Evolutionary conservation across 1,139 yeast genomes (phyloP), one percentile per base, ranked within the genome.

Genomic region (Taiozyma sp.): DNA sequence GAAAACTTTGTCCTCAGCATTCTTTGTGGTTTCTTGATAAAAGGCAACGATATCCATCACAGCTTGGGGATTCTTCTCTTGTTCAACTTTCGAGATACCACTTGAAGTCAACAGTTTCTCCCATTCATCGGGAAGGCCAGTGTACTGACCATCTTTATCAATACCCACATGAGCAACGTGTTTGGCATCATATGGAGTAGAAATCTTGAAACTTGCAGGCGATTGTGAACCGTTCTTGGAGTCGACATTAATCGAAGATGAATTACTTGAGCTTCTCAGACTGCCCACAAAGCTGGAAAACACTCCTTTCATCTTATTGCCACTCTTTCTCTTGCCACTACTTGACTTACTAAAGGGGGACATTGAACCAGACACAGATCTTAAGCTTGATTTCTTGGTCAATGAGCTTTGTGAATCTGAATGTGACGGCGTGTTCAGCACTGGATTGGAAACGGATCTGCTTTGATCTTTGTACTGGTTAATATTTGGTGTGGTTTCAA

Each of bases 61-160:
- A 0, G 96, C 97, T 68, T 90, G 95, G 3, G 97, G 97, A 65
- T 93, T 91, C 60, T 86, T 87, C 61, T 87, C 84, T 64, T 91
- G 97, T 61, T 93, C 98, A 45, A 79, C 80, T 60, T 80, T 81
- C 7, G 96, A 80, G 48, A 93, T 89, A 44, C 98, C 98, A 65
- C 91, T 85, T 19, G 92, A 95, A 22, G 85, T 80, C 55, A 93
- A 75, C 47, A 91, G 73, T 54, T 81, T 78, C 61, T 89, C 93
- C 99, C 99, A 93, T 66, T 89, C 97, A 46, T 81, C 82, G 2
- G 98, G 99, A 50, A 92, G 75, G 2, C 97, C 98, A 2, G 93
- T 87, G 63, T 87, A 92, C 52, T 88, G 84, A 10, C 97, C 96
- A 60, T 83, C 85, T 29, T 77, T 70, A 67, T 92, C 93, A 53